Base-by-base conservation (phyloP, 1,284 basidiomycete genomes). In the Heterobasidion parviporum region DNA sequence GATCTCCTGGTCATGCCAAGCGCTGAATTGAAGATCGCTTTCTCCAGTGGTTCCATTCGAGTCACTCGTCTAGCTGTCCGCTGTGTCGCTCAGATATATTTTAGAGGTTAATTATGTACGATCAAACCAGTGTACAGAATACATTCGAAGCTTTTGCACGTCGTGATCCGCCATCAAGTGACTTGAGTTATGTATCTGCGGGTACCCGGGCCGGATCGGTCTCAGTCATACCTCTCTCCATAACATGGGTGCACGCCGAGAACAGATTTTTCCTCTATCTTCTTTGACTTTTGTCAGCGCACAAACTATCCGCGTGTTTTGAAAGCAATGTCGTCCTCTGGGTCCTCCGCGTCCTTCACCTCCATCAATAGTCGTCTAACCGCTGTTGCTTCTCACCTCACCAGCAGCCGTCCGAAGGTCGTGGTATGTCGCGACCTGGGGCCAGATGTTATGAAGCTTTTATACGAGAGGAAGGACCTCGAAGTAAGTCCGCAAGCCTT, bases 41-140 rank as follows among this genome's bases (percentile, higher is more conserved):
- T 47, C 57, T 59, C 1, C 61, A 93, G 85, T 97, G 94, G 95
- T 96, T 96, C 74, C 89, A 89, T 66, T 85, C 88, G 35, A 91
- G 88, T 59, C 92, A 95, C 70, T 87, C 89, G 3, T 92, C 89
- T 6, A 92, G 87, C 54, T 98, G 95, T 68, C 95, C 95, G 7
- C 71, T 98, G 49, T 98, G 95, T 70, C 82, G 95, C 9, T 88
- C 87, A 14, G 84, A 89, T 64, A 86, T 90, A 54, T 73, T 88
- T 50, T 85, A 65, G 49, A 52, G 6, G 53, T 44, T 26, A 9
- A 33, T 33, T 8, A 6, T 26, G 26, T 26, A 26, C 26, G 26
- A 26, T 26, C 4, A 4, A 26, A 4, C 4, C 6, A 26, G 4
- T 26, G 26, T 26, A 26, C 26, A 26, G 26, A 26, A 26, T 26